These are phyloP conservation scores for Crithidia fasciculata DNA, from an alignment of 208 protist species.

Conservation along the genomic window DNA sequence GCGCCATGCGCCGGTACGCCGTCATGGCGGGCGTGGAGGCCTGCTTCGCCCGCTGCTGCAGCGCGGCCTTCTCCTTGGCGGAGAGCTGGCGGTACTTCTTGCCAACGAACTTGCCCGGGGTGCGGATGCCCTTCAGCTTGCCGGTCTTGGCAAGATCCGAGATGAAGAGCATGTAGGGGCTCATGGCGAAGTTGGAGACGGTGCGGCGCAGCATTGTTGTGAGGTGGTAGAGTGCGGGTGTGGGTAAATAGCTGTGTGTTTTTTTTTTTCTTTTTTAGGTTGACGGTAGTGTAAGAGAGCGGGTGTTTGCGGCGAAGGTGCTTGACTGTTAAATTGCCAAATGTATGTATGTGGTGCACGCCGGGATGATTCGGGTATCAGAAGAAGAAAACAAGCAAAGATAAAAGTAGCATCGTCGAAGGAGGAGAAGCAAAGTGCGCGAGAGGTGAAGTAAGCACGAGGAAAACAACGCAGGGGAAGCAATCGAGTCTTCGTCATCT, in stretches of 20 bases:
- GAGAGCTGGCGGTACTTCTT: constrained; percentile 54
- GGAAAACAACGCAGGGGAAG: too few species aligned
- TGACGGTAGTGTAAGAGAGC: too few species aligned
- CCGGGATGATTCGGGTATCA: too few species aligned
- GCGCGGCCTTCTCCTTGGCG: constrained; percentile 35
- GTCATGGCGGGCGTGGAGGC: constrained; percentile 46
- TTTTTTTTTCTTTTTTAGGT: too few species aligned
- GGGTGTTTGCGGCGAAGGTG: too few species aligned
- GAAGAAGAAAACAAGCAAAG: too few species aligned
- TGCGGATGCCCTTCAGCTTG: constrained; percentile 29
- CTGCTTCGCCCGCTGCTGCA: constrained; percentile 40
- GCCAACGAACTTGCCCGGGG: constrained; percentile 14
- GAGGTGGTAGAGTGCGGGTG: background rate
- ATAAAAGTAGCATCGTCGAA: too few species aligned
- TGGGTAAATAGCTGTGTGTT: background rate
- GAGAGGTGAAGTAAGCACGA: too few species aligned
- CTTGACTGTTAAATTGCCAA: too few species aligned
- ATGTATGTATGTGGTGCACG: too few species aligned
- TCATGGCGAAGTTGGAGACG: constrained; percentile 40
- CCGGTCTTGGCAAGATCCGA: constrained; percentile 48
- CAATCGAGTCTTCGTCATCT: too few species aligned
- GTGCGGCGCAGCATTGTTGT: constrained; percentile 54
- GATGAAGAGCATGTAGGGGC: constrained; percentile 64
- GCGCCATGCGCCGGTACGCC: constrained; percentile 64
- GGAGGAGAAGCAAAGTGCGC: too few species aligned